Conservation (phyloP, 2,329 filamentous ascomycete species). For the Aspergillus quadrilineatus region DNA sequence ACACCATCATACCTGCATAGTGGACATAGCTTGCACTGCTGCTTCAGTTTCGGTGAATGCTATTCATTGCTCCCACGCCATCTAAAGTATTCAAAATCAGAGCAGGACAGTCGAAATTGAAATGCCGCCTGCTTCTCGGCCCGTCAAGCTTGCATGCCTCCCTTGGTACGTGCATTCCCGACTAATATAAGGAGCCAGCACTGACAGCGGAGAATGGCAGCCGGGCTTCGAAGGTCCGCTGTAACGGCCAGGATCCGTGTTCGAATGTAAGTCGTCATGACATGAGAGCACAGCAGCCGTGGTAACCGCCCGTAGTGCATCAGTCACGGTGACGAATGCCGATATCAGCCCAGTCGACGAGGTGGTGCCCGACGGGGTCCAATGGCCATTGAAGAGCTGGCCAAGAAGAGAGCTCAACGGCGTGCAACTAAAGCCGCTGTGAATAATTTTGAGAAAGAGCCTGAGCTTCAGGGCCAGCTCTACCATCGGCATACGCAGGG, state of each 20-base stretch:
- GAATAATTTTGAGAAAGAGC: too few relatives aligned
- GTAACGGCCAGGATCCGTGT: conserved; percentile 24
- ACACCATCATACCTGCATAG: too few relatives aligned
- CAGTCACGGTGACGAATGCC: background rate
- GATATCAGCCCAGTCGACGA: conserved; percentile 12
- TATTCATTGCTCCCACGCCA: too few relatives aligned
- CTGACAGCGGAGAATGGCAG: conserved; percentile 5
- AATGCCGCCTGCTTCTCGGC: background rate
- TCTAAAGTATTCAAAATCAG: too few relatives aligned
- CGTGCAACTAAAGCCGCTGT: background rate
- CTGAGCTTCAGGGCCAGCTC: background rate
- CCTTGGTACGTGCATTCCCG: conserved; percentile 16
- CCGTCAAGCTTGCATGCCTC: conserved; percentile 24
- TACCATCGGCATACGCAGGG: too few relatives aligned
- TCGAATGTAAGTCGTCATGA: conserved; percentile 15
- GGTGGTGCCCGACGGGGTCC: conserved; percentile 11
- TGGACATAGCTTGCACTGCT: too few relatives aligned
- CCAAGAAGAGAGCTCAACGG: conserved; percentile 2
- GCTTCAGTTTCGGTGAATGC: too few relatives aligned
- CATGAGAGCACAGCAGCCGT: too few relatives aligned
- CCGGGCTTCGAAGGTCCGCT: conserved; percentile 25
- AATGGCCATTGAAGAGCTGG: background rate
- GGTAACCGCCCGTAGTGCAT: conserved; percentile 1
- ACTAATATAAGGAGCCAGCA: background rate
- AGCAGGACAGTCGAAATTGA: too few relatives aligned